Conservation (phyloP, 2,329 filamentous ascomycete genomes). For the Achaetomium macrosporum region DNA sequence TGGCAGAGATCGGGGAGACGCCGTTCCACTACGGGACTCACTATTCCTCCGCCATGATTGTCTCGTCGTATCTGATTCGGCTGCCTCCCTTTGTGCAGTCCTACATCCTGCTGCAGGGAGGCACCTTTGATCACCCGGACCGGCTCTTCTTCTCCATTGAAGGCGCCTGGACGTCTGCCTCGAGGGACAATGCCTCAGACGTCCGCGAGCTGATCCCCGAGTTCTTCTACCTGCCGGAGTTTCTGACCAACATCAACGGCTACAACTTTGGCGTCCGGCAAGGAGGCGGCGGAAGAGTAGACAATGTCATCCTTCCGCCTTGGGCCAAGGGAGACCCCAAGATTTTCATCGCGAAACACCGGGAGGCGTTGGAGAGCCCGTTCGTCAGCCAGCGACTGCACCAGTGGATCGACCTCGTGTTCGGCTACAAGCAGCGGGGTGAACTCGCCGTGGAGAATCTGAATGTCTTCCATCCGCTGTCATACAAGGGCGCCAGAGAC, state of each 20-base stretch:
- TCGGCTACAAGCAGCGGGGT: conserved; percentile 88
- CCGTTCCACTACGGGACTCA: conserved; percentile 98
- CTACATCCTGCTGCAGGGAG: conserved; percentile 90
- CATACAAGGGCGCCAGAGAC: conserved; percentile 89
- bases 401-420: conserved; percentile 93
- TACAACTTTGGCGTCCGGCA: conserved; percentile 92
- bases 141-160: conserved; percentile 90
- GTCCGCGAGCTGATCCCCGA: conserved; percentile 93
- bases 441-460: conserved; percentile 85
- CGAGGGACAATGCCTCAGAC: conserved; percentile 84
- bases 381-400: conserved; percentile 87
- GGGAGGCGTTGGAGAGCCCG: conserved; percentile 90
- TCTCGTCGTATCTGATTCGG: conserved; percentile 91
- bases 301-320: conserved; percentile 81
- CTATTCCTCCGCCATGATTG: conserved; percentile 98
- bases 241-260: conserved; percentile 85
- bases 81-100: conserved; percentile 95
- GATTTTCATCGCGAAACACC: conserved; percentile 90
- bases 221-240: conserved; percentile 95
- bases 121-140: conserved; percentile 92
- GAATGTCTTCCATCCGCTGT: conserved; percentile 94
- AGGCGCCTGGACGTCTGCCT: conserved; percentile 86
- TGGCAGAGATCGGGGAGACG: conserved; percentile 86
- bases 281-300: conserved; percentile 70
- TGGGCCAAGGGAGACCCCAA: conserved; percentile 97